Evolutionary conservation across 2,329 filamentous ascomycete genomes (phyloP).

Genomic region (Pezicula carpinea): DNA sequence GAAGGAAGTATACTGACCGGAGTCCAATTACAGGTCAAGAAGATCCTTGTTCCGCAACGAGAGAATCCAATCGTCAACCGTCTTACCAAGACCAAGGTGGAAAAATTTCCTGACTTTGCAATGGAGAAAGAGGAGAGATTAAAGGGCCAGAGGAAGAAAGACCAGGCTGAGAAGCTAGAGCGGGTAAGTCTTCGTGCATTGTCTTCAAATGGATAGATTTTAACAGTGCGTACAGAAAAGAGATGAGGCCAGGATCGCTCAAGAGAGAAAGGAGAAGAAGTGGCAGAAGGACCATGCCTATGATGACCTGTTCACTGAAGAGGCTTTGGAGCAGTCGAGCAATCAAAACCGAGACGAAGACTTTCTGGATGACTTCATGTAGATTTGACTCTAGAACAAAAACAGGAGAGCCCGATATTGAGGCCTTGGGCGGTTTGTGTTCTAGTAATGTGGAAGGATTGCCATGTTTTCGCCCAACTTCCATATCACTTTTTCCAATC

Average conservation of each 20-base stretch:
- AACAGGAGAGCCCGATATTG: not conserved
- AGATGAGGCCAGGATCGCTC: constrained; percentile 66
- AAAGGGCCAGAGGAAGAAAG: constrained; percentile 65
- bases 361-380: constrained; percentile 94
- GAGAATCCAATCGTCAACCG: constrained; percentile 93
- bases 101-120: constrained; percentile 78
- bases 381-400: constrained; percentile 25
- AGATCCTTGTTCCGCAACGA: constrained; percentile 71
- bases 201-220: not conserved
- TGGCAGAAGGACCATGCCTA: constrained; percentile 98
- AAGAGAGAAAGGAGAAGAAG: constrained; percentile 84
- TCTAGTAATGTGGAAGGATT: too few species aligned
- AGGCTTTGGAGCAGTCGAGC: constrained; percentile 70
- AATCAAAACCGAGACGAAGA: constrained; percentile 79
- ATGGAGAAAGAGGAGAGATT: constrained; percentile 76
- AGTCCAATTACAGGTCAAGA: constrained; percentile 56
- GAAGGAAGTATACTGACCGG: not conserved
- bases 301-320: constrained; percentile 83
- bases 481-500: not conserved
- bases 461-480: not conserved
- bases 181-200: constrained; percentile 45
- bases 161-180: constrained; percentile 57
- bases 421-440: not conserved
- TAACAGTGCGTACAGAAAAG: constrained; percentile 52
- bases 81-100: constrained; percentile 93